Evolutionary conservation across 345 rosid species (phyloP), one percentile per base, ranked within the genome.

Genomic region (Syzygium oleosum): DNA sequence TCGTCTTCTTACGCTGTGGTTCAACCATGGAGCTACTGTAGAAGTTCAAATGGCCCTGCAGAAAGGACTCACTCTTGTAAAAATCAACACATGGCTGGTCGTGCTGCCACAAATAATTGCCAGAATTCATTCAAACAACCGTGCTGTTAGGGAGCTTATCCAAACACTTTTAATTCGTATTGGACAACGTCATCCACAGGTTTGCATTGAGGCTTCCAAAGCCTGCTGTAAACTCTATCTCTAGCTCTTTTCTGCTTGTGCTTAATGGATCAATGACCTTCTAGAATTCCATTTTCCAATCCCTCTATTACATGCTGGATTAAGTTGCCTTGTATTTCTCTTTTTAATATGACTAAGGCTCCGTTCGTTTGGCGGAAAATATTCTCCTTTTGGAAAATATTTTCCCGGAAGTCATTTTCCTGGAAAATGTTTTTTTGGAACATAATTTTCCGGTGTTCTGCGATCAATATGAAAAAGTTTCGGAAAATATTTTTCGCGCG

Each of bases 101-200:
- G 98, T 98, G 90, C 92, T 98, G 88, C 99, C 99, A 34, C 99
- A 98, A 92, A 98, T 98, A 92, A 98, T 98, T 90, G 99, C 99
- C 90, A 94, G 99, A 93, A 98, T 98, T 89, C 99, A 98, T 93
- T 98, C 99, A 86, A 98, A 98, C 90, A 96, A 94, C 90, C 96
- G 90, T 89, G 97, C 99, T 86, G 98, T 98, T 87, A 94, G 99
- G 90, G 98, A 95, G 91, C 93, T 98, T 86, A 96, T 98, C 91
- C 99, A 96, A 89, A 93, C 97, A 46, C 99, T 98, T 90, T 90
- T 98, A 90, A 96, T 98, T 89, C 95, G 99, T 90, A 98, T 98
- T 90, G 99, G 99, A 53, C 97, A 93, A 93, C 92, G 84, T 85
- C 99, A 98, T 93, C 99, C 99, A 83, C 99, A 98, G 99, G 99